Evolutionary conservation across 2,329 filamentous ascomycete species (phyloP).

Genomic region (Hypomyces rosellus): DNA sequence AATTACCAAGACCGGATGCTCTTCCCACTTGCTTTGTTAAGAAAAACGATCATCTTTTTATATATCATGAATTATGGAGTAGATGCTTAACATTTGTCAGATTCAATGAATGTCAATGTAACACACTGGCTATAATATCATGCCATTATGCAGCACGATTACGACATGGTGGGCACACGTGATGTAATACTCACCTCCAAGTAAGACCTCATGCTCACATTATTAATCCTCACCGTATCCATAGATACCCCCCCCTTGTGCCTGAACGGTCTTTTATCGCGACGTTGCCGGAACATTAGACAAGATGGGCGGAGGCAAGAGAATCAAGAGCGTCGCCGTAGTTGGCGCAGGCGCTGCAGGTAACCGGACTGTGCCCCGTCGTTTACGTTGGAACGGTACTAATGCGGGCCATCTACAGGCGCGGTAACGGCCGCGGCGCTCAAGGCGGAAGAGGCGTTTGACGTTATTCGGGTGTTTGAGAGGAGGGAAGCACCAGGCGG

Average conservation of each 20-base stretch:
- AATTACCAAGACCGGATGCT: too few relatives aligned
- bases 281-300: background rate
- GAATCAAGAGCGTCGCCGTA: constrained; percentile 11
- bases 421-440: constrained; percentile 41
- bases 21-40: too few relatives aligned
- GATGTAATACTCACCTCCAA: background rate
- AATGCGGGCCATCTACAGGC: constrained; percentile 27
- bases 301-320: constrained; percentile 9
- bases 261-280: too few relatives aligned
- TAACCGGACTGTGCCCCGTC: too few relatives aligned
- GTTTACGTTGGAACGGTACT: too few relatives aligned
- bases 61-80: too few relatives aligned
- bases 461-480: constrained; percentile 37
- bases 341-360: constrained; percentile 12
- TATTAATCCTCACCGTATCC: too few relatives aligned
- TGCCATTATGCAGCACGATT: constrained; percentile 9
- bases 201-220: too few relatives aligned
- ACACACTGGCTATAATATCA: background rate
- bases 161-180: constrained; percentile 11
- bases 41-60: too few relatives aligned
- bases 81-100: too few relatives aligned
- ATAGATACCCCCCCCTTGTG: too few relatives aligned
- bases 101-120: too few relatives aligned
- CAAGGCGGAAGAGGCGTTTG: constrained; percentile 37
- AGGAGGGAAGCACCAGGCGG: constrained; percentile 36